Evolutionary conservation across 257 asterid species (phyloP), one percentile per base, ranked within the genome.

Genomic region (Cynanchum wilfordii): DNA sequence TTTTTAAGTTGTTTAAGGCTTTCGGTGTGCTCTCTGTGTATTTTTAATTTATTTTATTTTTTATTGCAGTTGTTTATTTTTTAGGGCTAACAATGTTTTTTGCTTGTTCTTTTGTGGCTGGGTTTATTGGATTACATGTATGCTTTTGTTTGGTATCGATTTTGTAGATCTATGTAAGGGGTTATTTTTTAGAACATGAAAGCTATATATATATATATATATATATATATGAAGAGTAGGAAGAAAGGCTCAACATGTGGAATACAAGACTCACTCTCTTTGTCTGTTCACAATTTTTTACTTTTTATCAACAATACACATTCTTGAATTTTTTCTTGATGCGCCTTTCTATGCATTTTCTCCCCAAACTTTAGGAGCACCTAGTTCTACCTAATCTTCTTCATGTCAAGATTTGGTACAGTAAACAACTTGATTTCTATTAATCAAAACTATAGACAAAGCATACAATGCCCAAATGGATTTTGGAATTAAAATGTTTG

Each of bases 361-460:
- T 92, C 30, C 92, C 92, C 8, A 87, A 88, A 22, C 78, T 92
- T 56, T 90, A 96, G 98, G 92, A 88, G 70, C 94, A 92, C 79
- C 76, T 92, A 55, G 88, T 92, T 77, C 92, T 90, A 10, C 98
- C 98, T 0, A 96, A 90, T 69, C 92, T 92, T 60, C 98, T 92
- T 51, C 98, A 92, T 71, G 77, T 90, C 67, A 90, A 89, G 93
- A 82, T 89, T 77, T 88, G 98, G 98, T 82, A 75, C 73, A 70
- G 73, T 5, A 85, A 79, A 25, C 90, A 92, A 82, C 82, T 88
- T 72, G 89, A 86, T 64, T 73, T 57, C 71, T 82, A 9, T 73
- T 86, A 2, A 71, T 83, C 38, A 82, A 81, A 77, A 82, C 78
- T 59, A 70, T 88, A 83, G 84, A 78, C 25, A 79, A 84, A 76